A percentile compares a stretch with the other conserved stretches of the same genome.
These are phyloP conservation scores for Amanita subjunquillea DNA, from an alignment of 768 basidiomycete species.

Conservation along the genomic window DNA sequence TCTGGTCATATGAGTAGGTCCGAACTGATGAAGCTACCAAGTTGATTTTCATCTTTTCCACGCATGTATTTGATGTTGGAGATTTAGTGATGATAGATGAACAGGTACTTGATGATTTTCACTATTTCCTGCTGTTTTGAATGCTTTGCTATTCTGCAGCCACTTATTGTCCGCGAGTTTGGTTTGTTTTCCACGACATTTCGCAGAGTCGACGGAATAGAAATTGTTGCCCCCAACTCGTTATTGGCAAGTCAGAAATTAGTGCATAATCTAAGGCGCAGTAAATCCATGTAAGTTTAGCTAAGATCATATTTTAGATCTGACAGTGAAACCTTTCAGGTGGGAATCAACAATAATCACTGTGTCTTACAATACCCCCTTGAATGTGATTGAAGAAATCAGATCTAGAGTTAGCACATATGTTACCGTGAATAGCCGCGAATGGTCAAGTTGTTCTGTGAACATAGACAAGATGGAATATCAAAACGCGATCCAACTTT, in stretches of 20 bases:
- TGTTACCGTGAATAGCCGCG: conserved; percentile 52
- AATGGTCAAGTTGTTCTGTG: conserved; percentile 56
- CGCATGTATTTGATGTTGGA: conserved; percentile 80
- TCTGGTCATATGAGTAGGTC: not conserved
- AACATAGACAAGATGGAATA: conserved; percentile 77
- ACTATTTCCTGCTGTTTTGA: conserved; percentile 1
- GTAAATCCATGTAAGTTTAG: conserved; percentile 54
- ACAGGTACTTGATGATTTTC: conserved; percentile 24
- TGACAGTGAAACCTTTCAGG: conserved; percentile 15
- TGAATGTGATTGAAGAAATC: conserved; percentile 62
- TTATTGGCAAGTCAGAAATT: conserved; percentile 60
- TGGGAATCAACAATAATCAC: conserved; percentile 63
- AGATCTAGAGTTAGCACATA: conserved; percentile 48
- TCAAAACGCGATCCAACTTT: conserved; percentile 60
- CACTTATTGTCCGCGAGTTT: conserved; percentile 61
- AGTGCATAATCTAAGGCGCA: conserved; percentile 70
- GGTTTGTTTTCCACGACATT: conserved; percentile 75
- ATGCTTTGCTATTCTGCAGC: conserved; percentile 8
- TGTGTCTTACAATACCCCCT: conserved; percentile 60
- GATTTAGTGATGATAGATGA: conserved; percentile 78
- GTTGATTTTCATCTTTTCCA: conserved; percentile 81
- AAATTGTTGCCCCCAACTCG: conserved; percentile 71
- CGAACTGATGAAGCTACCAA: conserved; percentile 13
- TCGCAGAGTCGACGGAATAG: conserved; percentile 71
- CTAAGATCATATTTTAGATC: not conserved